Evolutionary conservation across 441 rosid species (phyloP).

Genomic region (Populus hybrid): DNA sequence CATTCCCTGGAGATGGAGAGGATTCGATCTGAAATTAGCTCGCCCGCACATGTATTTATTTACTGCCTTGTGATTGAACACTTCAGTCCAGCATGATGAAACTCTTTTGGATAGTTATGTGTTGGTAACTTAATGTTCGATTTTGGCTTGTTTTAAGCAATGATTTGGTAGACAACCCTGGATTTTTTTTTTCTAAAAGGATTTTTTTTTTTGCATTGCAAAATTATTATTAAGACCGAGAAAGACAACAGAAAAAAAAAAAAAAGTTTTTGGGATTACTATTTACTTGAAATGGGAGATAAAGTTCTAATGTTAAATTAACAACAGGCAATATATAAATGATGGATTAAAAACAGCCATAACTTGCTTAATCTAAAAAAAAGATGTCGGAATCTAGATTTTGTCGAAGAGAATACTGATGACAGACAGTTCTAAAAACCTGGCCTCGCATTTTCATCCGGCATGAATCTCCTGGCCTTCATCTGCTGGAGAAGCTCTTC

Average conservation of each 20-base stretch:
- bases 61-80: not conserved
- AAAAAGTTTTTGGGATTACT: too few relatives aligned
- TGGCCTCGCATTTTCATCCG: slow-evolving; percentile 52
- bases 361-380: not conserved
- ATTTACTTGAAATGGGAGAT: too few relatives aligned
- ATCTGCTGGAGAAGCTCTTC: slow-evolving; percentile 35
- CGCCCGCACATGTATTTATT: not conserved
- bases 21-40: slow-evolving; percentile 8
- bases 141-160: too few relatives aligned
- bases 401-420: slow-evolving; percentile 42
- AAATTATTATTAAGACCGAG: too few relatives aligned
- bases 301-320: not conserved
- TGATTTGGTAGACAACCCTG: too few relatives aligned
- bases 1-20: slow-evolving; percentile 4
- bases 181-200: too few relatives aligned
- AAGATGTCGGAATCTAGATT: not conserved
- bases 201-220: too few relatives aligned
- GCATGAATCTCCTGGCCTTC: slow-evolving; percentile 46
- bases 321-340: too few relatives aligned
- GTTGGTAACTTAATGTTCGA: too few relatives aligned
- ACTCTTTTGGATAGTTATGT: too few relatives aligned
- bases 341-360: not conserved
- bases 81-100: not conserved
- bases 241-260: too few relatives aligned
- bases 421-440: slow-evolving; percentile 37